A percentile compares a stretch with the other conserved stretches of the same genome.
These are phyloP conservation scores for Aspergillus mulundensis DNA, from an alignment of 495 filamentous ascomycete species.

Conservation along the genomic window DNA sequence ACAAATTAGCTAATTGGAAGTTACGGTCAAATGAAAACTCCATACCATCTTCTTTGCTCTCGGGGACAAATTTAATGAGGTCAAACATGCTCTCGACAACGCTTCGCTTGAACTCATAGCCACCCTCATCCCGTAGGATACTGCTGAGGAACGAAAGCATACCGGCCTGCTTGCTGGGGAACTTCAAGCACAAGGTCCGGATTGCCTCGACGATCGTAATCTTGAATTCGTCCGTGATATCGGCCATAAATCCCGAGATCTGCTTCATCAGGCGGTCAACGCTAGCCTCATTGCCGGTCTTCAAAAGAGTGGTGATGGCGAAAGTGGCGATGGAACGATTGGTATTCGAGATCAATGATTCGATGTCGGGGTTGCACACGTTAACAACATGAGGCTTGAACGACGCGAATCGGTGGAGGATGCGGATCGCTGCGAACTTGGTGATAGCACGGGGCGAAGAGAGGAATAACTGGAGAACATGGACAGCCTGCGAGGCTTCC, in stretches of 20 bases:
- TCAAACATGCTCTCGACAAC: constrained; percentile 99
- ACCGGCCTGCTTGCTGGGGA: constrained; percentile 94
- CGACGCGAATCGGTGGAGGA: constrained; percentile 90
- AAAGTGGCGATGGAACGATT: constrained; percentile 98
- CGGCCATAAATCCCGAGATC: constrained; percentile 94
- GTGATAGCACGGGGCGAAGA: constrained; percentile 95
- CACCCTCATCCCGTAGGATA: constrained; percentile 92
- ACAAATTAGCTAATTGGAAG: constrained; percentile 2
- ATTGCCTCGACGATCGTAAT: constrained; percentile 99
- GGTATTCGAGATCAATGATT: constrained; percentile 89
- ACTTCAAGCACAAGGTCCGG: constrained; percentile 93
- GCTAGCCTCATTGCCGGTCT: constrained; percentile 95
- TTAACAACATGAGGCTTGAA: constrained; percentile 93
- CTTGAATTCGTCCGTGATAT: constrained; percentile 99
- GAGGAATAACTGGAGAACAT: constrained; percentile 92
- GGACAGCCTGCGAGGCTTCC: constrained; percentile 88
- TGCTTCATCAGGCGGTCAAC: constrained; percentile 99
- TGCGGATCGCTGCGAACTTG: constrained; percentile 96
- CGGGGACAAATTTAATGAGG: constrained; percentile 97
- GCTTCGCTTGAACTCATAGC: constrained; percentile 95
- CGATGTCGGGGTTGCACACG: constrained; percentile 94
- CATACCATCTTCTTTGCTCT: constrained; percentile 87
- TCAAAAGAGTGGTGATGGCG: constrained; percentile 94
- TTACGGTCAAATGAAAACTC: not conserved
- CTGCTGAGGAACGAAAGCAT: constrained; percentile 96